Evolutionary conservation across 371 early-diverging fungal genomes (phyloP), one percentile per base, ranked within the genome.

Genomic region (Dipsacomyces acuminosporus): DNA sequence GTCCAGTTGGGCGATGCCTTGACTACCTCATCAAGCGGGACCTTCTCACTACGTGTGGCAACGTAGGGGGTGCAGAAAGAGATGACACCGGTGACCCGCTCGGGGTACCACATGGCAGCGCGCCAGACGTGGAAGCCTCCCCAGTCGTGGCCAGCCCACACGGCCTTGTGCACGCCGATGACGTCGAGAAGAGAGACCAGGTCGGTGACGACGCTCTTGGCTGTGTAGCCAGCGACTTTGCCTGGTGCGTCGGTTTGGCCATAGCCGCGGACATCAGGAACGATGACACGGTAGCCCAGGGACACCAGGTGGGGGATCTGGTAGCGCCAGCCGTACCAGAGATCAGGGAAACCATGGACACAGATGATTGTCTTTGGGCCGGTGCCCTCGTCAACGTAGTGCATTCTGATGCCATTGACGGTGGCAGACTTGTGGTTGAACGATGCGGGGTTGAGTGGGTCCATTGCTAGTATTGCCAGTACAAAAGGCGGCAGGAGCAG

Each of bases 291-390:
- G 69, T 82, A 90, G 9, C 88, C 88, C 17, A 75, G 72, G 1
- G 61, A 43, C 22, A 74, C 84, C 8, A 90, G 73, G 56, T 74
- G 78, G 15, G 76, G 72, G 55, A 90, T 84, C 55, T 88, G 87
- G 49, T 84, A 75, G 43, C 88, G 77, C 88, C 88, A 90, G n/a
- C 84, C 86, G 52, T 76, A 71, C 77, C 78, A 79, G 9, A 74
- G 50, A 41, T 88, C 89, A 0, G 89, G 89, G 73, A 85, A 88
- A 6, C 89, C 89, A 42, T 88, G 89, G 38, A 78, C 41, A 17
- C 84, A 76, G 14, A 88, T 30, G n/a, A 86, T 44, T 1, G 76
- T 64, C 6, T 76, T 72, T 0, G 72, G 62, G 0, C 74, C 59
- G 11, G 74, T 45, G 19, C 87, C 87, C 48, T 84, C 83, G 54